Evolutionary conservation across 768 basidiomycete species (phyloP).

Genomic region (Mycena filopes): DNA sequence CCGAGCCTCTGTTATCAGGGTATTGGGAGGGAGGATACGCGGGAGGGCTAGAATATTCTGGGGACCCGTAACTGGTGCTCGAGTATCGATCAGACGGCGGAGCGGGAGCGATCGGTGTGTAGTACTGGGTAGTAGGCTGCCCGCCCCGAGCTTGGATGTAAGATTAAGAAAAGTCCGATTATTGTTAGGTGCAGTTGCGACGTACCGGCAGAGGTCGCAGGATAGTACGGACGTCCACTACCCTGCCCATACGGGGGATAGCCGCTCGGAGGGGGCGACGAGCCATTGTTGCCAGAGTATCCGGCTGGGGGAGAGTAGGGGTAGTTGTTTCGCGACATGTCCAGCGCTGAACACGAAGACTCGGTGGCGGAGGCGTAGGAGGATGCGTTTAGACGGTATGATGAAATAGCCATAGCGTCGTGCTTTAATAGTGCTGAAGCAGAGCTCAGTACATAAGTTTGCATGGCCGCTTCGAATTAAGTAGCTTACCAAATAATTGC

Average conservation of each 20-base stretch:
- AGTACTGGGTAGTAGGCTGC: constrained; percentile 15
- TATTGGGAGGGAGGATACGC: constrained; percentile 21
- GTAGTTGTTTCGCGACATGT: not conserved
- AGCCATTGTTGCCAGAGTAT: constrained; percentile 9
- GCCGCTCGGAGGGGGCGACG: constrained; percentile 4
- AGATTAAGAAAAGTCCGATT: not conserved
- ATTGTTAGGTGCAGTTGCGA: not conserved
- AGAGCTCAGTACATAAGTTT: constrained; percentile 30
- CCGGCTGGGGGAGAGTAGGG: constrained; percentile 21
- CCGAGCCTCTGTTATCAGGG: constrained; percentile 15
- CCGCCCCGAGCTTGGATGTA: constrained; percentile 20
- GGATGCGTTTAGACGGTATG: constrained; percentile 23
- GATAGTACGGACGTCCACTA: constrained; percentile 14
- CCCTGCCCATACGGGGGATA: constrained; percentile 23
- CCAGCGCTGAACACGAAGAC: not conserved
- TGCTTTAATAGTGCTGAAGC: constrained; percentile 28
- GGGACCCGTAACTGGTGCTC: not conserved
- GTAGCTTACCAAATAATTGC: constrained; percentile 35
- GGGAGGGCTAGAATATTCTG: constrained; percentile 16
- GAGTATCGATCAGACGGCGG: constrained; percentile 16
- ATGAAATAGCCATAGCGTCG: constrained; percentile 10
- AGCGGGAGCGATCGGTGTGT: constrained; percentile 29
- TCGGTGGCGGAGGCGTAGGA: constrained; percentile 32
- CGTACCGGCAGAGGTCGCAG: constrained; percentile 20
- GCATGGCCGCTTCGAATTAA: constrained; percentile 25